A percentile compares a stretch with the other conserved stretches of the same genome.
Evolutionary conservation across 208 protist species (phyloP).

Genomic region (Lotmaria passim): DNA sequence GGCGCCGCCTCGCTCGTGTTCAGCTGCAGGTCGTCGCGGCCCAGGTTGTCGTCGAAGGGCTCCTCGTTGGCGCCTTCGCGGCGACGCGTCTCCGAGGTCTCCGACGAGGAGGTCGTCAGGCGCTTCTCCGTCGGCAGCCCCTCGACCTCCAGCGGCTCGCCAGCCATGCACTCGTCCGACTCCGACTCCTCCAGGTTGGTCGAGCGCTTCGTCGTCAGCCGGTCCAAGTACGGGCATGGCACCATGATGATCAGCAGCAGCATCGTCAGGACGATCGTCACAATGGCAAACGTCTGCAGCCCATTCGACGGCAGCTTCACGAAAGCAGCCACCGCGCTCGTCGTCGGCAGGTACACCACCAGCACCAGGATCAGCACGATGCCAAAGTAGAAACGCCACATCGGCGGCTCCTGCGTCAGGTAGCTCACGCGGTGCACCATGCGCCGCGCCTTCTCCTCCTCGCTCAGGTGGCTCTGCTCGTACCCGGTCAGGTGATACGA

Average conservation of each 20-base stretch:
- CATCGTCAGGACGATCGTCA: slow-evolving; percentile 30
- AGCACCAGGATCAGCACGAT: slow-evolving; percentile 50
- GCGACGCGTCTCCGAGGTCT: background rate
- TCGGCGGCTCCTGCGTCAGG: slow-evolving; percentile 54
- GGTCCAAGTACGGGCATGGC: background rate
- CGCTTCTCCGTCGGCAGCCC: slow-evolving; percentile 2
- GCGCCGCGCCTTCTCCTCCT: slow-evolving; percentile 28
- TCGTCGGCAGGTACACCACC: slow-evolving; percentile 58
- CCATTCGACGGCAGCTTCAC: slow-evolving; percentile 11
- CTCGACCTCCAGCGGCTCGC: slow-evolving; percentile 1
- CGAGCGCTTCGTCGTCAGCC: too few species aligned
- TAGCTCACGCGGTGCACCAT: slow-evolving; percentile 27
- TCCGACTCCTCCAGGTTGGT: too few species aligned
- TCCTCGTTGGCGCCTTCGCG: background rate
- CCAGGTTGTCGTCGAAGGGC: slow-evolving; percentile 3
- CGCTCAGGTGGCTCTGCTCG: slow-evolving; percentile 39
- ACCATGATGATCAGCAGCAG: slow-evolving; percentile 24
- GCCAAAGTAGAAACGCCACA: slow-evolving; percentile 60
- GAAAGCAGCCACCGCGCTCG: slow-evolving; percentile 43
- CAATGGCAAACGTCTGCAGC: slow-evolving; percentile 36
- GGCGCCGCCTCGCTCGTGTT: background rate
- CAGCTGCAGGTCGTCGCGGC: slow-evolving; percentile 8
- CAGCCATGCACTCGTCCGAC: too few species aligned
- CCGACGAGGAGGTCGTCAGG: slow-evolving; percentile 1
- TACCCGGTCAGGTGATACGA: too few species aligned